phyloP scores from a whole-genome alignment of 495 filamentous ascomycete genomes.

The Chaetomium cochliodes region DNA sequence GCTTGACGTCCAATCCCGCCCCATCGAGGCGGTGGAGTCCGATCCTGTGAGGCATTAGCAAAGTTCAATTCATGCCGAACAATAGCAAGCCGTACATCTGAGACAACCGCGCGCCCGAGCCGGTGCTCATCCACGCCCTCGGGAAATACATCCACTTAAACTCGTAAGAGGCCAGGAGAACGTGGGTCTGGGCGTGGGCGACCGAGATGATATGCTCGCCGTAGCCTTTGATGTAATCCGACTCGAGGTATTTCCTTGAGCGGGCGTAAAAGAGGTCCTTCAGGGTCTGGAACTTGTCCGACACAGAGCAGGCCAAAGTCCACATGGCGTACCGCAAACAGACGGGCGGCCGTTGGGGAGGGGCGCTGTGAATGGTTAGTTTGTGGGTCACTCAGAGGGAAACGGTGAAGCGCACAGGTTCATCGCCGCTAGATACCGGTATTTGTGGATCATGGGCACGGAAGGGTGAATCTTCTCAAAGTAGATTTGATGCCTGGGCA shows the following conservation, averaged over 20 bases:
- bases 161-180: slow-evolving; percentile 78
- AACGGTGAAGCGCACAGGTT: slow-evolving; percentile 54
- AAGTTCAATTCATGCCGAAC: not conserved
- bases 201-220: slow-evolving; percentile 83
- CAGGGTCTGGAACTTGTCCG: slow-evolving; percentile 72
- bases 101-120: slow-evolving; percentile 68
- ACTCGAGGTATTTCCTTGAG: slow-evolving; percentile 83
- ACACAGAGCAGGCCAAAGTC: slow-evolving; percentile 79
- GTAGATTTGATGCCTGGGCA: slow-evolving; percentile 71
- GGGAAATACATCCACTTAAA: slow-evolving; percentile 99
- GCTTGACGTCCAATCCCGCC: slow-evolving; percentile 84
- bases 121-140: slow-evolving; percentile 89
- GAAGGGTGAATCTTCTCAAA: slow-evolving; percentile 89
- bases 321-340: slow-evolving; percentile 92
- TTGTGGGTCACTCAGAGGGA: slow-evolving; percentile 1
- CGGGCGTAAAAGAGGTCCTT: slow-evolving; percentile 84
- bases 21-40: slow-evolving; percentile 89
- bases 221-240: slow-evolving; percentile 88
- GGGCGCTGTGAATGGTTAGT: slow-evolving; percentile 52
- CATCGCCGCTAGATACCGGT: slow-evolving; percentile 79
- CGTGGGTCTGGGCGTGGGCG: slow-evolving; percentile 78
- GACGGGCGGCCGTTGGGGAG: slow-evolving; percentile 81
- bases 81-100: slow-evolving; percentile 60
- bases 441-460: slow-evolving; percentile 83
- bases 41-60: slow-evolving; percentile 53